These are phyloP conservation scores for Malania oleifera DNA, from an alignment of 164 flowering plant genomes.

Conservation along the genomic window DNA sequence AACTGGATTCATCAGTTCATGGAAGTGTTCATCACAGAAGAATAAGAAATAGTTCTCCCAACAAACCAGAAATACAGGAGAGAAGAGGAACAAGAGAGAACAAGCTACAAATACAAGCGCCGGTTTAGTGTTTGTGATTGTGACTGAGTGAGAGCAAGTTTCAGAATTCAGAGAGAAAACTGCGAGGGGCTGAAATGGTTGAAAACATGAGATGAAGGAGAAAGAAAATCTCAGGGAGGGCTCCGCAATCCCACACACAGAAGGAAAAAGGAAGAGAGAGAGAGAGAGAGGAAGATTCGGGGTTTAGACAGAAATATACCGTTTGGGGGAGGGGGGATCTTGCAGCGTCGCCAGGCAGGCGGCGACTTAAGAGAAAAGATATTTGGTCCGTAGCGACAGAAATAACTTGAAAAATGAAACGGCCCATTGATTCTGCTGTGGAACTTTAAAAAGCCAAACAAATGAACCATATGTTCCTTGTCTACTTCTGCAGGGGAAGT, in stretches of 20 bases:
- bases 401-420: too few species aligned
- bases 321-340: too few species aligned
- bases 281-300: constrained; percentile 6
- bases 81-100: constrained; percentile 2
- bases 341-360: too few species aligned
- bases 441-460: too few species aligned
- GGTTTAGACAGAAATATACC: not conserved
- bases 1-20: constrained; percentile 17
- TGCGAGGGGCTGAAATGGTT: too few species aligned
- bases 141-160: constrained; percentile 9
- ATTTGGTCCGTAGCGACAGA: too few species aligned
- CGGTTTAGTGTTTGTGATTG: not conserved
- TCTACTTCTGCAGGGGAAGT: too few species aligned
- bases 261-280: not conserved
- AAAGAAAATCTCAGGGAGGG: constrained; percentile 13
- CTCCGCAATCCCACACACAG: constrained; percentile 23
- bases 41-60: not conserved
- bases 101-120: not conserved
- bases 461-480: too few species aligned
- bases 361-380: too few species aligned
- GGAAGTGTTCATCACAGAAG: constrained; percentile 13
- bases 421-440: too few species aligned
- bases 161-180: too few species aligned
- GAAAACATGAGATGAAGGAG: too few species aligned
- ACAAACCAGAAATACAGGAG: not conserved